These are phyloP conservation scores for Lachancea kluyveri DNA, from an alignment of 805 yeast genomes.

Conservation along the genomic window DNA sequence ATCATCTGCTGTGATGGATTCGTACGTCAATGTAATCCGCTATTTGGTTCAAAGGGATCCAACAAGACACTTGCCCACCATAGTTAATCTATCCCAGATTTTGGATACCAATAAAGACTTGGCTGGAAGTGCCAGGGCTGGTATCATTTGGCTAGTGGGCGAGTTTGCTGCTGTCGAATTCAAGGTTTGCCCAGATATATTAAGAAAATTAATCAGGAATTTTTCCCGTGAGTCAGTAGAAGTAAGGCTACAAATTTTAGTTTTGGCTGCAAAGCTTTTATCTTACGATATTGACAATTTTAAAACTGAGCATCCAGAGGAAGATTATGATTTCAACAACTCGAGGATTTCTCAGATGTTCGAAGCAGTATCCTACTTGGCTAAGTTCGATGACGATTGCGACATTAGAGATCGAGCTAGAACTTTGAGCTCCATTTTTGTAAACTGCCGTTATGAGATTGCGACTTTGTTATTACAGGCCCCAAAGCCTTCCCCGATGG, in stretches of 20 bases:
- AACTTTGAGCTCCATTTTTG: slow-evolving; percentile 55
- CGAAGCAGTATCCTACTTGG: slow-evolving; percentile 52
- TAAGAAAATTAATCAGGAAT: slow-evolving; percentile 48
- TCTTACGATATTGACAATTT: slow-evolving; percentile 46
- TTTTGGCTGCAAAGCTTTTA: slow-evolving; percentile 67
- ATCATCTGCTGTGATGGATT: slow-evolving; percentile 42
- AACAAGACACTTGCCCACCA: slow-evolving; percentile 44
- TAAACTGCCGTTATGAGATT: slow-evolving; percentile 46
- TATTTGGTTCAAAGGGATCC: slow-evolving; percentile 62
- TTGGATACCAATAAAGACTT: slow-evolving; percentile 22
- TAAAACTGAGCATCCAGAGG: slow-evolving; percentile 22
- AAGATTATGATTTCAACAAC: slow-evolving; percentile 28
- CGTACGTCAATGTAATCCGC: slow-evolving; percentile 67
- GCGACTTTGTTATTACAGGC: slow-evolving; percentile 70
- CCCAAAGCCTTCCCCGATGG: slow-evolving; percentile 59
- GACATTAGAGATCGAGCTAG: slow-evolving; percentile 86
- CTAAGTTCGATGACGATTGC: slow-evolving; percentile 65
- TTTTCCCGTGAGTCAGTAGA: slow-evolving; percentile 49
- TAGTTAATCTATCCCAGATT: slow-evolving; percentile 42
- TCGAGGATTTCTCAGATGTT: slow-evolving; percentile 46
- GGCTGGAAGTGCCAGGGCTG: slow-evolving; percentile 58
- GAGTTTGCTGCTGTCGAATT: slow-evolving; percentile 53
- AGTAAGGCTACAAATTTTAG: slow-evolving; percentile 65
- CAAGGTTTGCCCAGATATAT: slow-evolving; percentile 65
- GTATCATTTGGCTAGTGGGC: slow-evolving; percentile 87